phyloP scores from a whole-genome alignment of 768 basidiomycete genomes.

The Rossbeevera mucosa region DNA sequence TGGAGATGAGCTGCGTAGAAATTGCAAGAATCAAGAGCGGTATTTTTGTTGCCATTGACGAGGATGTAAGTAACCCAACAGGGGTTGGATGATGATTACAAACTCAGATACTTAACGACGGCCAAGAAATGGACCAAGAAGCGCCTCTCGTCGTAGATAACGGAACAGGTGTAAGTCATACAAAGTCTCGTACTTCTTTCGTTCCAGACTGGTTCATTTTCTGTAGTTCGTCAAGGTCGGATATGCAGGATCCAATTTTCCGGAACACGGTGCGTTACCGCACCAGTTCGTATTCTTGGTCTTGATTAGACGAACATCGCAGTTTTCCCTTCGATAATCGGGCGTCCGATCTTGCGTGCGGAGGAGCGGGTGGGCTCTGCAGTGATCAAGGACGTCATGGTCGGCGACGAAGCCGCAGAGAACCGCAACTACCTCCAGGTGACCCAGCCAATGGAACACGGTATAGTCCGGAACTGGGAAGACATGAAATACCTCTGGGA shows the following conservation, averaged over 20 bases:
- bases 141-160: slow-evolving; percentile 79
- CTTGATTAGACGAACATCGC: background rate
- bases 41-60: background rate
- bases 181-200: background rate
- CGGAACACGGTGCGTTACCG: slow-evolving; percentile 69
- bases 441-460: slow-evolving; percentile 98
- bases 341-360: slow-evolving; percentile 93
- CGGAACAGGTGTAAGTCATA: slow-evolving; percentile 71
- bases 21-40: background rate
- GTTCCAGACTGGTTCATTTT: background rate
- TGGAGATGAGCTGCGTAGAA: background rate
- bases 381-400: slow-evolving; percentile 94
- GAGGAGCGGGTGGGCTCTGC: slow-evolving; percentile 89
- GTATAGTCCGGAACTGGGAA: slow-evolving; percentile 98
- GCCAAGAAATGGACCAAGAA: slow-evolving; percentile 26
- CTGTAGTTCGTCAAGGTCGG: slow-evolving; percentile 85
- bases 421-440: slow-evolving; percentile 95
- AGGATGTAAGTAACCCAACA: background rate
- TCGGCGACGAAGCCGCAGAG: slow-evolving; percentile 94
- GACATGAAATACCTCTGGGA: slow-evolving; percentile 99
- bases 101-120: too few relatives aligned
- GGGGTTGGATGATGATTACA: too few relatives aligned
- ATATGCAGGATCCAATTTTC: slow-evolving; percentile 91
- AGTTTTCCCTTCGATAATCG: slow-evolving; percentile 97
- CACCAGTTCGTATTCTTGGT: background rate